phyloP scores from a whole-genome alignment of 2,329 filamentous ascomycete genomes.

The Calonectria leucothoes region DNA sequence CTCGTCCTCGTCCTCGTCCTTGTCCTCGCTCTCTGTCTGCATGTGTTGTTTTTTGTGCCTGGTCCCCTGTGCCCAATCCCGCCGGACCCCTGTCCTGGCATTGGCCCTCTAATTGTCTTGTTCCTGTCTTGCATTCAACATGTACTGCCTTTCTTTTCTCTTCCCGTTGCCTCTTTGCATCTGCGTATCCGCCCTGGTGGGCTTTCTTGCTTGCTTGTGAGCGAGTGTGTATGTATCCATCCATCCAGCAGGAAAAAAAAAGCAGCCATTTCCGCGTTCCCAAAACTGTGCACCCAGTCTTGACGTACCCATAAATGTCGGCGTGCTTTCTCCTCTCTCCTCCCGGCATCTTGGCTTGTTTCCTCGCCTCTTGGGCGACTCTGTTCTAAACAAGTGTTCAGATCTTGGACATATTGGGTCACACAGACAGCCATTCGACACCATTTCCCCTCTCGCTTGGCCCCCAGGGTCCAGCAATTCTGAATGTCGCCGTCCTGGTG shows the following conservation, averaged over 20 bases:
- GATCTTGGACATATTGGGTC: constrained; percentile 50
- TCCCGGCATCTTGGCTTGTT: constrained; percentile 38
- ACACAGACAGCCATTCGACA: constrained; percentile 49
- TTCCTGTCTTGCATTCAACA: constrained; percentile 19
- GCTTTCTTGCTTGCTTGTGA: too few species aligned
- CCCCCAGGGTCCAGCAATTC: constrained; percentile 24
- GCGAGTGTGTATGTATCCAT: neutral
- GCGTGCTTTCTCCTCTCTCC: constrained; percentile 31
- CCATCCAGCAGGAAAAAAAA: too few species aligned
- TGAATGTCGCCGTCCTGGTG: constrained; percentile 31
- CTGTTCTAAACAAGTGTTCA: constrained; percentile 51
- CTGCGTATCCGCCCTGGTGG: neutral
- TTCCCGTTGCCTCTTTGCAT: neutral
- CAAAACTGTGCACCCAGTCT: constrained; percentile 27
- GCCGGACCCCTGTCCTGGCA: neutral
- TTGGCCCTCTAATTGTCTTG: constrained; percentile 8
- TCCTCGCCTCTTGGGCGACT: constrained; percentile 46
- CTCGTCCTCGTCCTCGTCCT: neutral
- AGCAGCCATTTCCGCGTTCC: neutral
- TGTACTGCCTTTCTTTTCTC: neutral
- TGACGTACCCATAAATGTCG: constrained; percentile 41
- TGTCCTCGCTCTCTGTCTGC: too few species aligned
- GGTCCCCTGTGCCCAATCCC: constrained; percentile 5
- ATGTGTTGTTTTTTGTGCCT: constrained; percentile 23
- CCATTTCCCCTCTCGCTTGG: constrained; percentile 45